These are phyloP conservation scores for Aspergillus japonicus DNA, from an alignment of 2,329 filamentous ascomycete genomes.

Conservation along the genomic window DNA sequence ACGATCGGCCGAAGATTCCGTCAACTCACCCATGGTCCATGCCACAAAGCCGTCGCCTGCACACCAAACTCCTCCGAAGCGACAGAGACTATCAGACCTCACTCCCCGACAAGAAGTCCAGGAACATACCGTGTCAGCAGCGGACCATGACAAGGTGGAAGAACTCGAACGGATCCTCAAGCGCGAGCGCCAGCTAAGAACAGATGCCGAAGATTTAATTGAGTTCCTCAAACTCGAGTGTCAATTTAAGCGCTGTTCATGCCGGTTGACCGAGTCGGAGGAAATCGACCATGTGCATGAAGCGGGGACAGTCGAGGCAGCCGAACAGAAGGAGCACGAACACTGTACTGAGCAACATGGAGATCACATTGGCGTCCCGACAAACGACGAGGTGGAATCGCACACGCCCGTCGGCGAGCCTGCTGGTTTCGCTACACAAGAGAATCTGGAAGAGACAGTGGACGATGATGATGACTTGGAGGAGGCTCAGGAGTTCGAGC, in stretches of 20 bases:
- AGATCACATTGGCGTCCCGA: background rate
- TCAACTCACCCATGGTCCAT: slow-evolving; percentile 19
- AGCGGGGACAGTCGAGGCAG: background rate
- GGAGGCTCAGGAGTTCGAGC: background rate
- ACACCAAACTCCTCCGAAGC: slow-evolving; percentile 36
- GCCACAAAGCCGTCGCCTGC: slow-evolving; percentile 8
- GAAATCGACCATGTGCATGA: slow-evolving; percentile 44
- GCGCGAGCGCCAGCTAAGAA: slow-evolving; percentile 50
- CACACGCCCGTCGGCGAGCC: background rate
- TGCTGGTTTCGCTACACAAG: background rate
- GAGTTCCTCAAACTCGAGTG: slow-evolving; percentile 52
- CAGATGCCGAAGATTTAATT: slow-evolving; percentile 57
- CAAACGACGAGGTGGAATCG: background rate
- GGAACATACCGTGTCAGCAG: slow-evolving; percentile 21
- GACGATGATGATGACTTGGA: slow-evolving; percentile 3
- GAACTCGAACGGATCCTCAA: slow-evolving; percentile 51
- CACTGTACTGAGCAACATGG: background rate
- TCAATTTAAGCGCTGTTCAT: slow-evolving; percentile 49
- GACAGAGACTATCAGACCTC: slow-evolving; percentile 33
- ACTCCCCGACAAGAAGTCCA: slow-evolving; percentile 27
- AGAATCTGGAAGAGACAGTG: background rate
- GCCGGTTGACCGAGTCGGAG: slow-evolving; percentile 45
- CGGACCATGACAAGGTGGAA: slow-evolving; percentile 46
- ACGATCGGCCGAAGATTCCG: slow-evolving; percentile 31
- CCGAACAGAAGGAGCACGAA: slow-evolving; percentile 27